These are phyloP conservation scores for Ogataea trehalophila DNA, from an alignment of 805 yeast species.

Conservation along the genomic window DNA sequence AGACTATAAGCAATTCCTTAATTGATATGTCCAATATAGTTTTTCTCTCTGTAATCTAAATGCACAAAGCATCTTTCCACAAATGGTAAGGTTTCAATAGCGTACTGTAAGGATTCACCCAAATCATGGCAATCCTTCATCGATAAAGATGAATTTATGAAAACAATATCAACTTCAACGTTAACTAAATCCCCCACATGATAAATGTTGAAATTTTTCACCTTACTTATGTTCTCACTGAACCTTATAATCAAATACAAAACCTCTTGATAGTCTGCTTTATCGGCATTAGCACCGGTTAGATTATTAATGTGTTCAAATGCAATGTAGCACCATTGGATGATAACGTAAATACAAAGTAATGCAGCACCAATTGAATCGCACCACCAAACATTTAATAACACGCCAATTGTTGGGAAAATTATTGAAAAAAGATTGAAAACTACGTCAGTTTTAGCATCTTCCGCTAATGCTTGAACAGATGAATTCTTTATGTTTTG, in stretches of 20 bases:
- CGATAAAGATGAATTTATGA: slow-evolving; percentile 41
- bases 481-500: slow-evolving; percentile 55
- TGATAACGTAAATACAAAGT: slow-evolving; percentile 56
- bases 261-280: slow-evolving; percentile 58
- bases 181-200: slow-evolving; percentile 75
- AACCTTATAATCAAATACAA: slow-evolving; percentile 65
- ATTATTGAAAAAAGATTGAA: slow-evolving; percentile 68
- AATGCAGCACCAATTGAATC: slow-evolving; percentile 71
- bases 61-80: slow-evolving; percentile 83
- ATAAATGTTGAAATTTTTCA: slow-evolving; percentile 65
- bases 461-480: slow-evolving; percentile 76
- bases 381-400: slow-evolving; percentile 58
- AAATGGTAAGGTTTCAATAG: slow-evolving; percentile 69
- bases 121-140: slow-evolving; percentile 73
- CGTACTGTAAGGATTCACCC: slow-evolving; percentile 77
- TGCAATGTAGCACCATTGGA: slow-evolving; percentile 60
- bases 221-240: slow-evolving; percentile 58
- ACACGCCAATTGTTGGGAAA: slow-evolving; percentile 60
- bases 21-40: slow-evolving; percentile 34
- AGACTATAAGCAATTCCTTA: not conserved
- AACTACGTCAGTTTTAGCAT: slow-evolving; percentile 72
- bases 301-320: slow-evolving; percentile 69
- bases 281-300: slow-evolving; percentile 67
- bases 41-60: slow-evolving; percentile 50
- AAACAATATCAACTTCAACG: slow-evolving; percentile 70